Percentiles rank a stretch among this genome's conserved stretches.
Evolutionary conservation across 2,329 filamentous ascomycete genomes (phyloP).

Genomic region (Alternaria sp.): DNA sequence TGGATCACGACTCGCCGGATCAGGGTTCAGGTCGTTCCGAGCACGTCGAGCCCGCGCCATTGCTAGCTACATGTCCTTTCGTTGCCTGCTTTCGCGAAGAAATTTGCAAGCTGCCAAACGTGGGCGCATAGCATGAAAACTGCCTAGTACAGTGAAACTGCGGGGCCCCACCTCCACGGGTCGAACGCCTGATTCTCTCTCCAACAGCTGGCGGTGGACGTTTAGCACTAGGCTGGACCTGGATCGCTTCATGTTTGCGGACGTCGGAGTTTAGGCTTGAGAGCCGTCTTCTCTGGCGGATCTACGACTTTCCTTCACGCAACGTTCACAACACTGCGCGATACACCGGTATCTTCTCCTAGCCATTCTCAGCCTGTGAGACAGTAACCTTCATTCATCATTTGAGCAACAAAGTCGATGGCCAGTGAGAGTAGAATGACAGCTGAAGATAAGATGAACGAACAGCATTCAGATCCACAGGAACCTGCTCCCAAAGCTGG

Average conservation of each 20-base stretch:
- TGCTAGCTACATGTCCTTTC: conserved; percentile 1
- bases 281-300: conserved; percentile 14
- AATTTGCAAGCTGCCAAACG: neutral
- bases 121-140: neutral
- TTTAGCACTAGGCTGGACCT: conserved; percentile 23
- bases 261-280: conserved; percentile 26
- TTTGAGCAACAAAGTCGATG: conserved; percentile 13
- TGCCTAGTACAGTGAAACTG: conserved; percentile 27
- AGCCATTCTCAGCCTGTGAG: neutral
- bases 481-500: conserved; percentile 27
- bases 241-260: conserved; percentile 12
- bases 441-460: conserved; percentile 21
- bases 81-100: neutral
- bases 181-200: conserved; percentile 26
- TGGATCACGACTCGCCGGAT: neutral
- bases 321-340: conserved; percentile 4
- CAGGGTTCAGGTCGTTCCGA: neutral
- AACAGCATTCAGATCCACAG: conserved; percentile 24
- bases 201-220: conserved; percentile 25
- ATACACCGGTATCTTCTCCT: neutral
- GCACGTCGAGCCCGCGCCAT: conserved; percentile 1
- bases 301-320: conserved; percentile 12
- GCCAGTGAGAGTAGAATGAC: conserved; percentile 20
- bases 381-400: neutral
- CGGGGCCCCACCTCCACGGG: conserved; percentile 40